These are phyloP conservation scores for Fraxinus nigra DNA, from an alignment of 305 asterid species.

Conservation along the genomic window DNA sequence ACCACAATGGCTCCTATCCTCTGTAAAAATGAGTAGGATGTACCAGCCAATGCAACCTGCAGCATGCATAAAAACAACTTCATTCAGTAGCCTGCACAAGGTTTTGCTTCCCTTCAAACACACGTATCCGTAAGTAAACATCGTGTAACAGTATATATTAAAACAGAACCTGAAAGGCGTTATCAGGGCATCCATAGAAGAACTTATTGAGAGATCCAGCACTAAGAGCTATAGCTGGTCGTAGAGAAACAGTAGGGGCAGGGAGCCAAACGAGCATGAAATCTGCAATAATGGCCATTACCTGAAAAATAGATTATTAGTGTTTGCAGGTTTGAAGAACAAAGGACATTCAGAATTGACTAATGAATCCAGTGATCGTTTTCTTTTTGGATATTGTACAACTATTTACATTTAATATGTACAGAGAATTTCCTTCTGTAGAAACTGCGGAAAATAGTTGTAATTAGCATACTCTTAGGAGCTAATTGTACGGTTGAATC, in stretches of 20 bases:
- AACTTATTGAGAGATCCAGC: slow-evolving; percentile 68
- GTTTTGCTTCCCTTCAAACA: not conserved
- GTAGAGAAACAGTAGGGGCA: slow-evolving; percentile 88
- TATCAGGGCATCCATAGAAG: slow-evolving; percentile 89
- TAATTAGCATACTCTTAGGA: not conserved
- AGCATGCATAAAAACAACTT: slow-evolving; percentile 10
- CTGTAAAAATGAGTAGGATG: slow-evolving; percentile 76
- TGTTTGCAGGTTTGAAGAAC: slow-evolving; percentile 5
- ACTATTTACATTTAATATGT: not conserved
- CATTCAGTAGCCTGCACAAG: not conserved
- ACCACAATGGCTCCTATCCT: slow-evolving; percentile 88
- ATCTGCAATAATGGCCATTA: slow-evolving; percentile 95
- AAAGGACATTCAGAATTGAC: not conserved
- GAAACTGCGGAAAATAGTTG: slow-evolving; percentile 1
- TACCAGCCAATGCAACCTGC: slow-evolving; percentile 88
- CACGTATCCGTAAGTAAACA: not conserved
- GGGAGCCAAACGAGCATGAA: slow-evolving; percentile 99
- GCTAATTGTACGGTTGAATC: not conserved
- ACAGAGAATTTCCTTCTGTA: not conserved
- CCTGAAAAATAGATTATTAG: slow-evolving; percentile 40
- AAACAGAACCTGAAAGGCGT: slow-evolving; percentile 81
- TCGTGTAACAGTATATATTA: not conserved
- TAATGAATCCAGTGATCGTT: not conserved
- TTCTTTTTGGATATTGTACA: not conserved
- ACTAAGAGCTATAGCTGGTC: slow-evolving; percentile 56